Evolutionary conservation across 805 yeast species (phyloP), one percentile per base, ranked within the genome.

Genomic region (Teunomyces pallodes): DNA sequence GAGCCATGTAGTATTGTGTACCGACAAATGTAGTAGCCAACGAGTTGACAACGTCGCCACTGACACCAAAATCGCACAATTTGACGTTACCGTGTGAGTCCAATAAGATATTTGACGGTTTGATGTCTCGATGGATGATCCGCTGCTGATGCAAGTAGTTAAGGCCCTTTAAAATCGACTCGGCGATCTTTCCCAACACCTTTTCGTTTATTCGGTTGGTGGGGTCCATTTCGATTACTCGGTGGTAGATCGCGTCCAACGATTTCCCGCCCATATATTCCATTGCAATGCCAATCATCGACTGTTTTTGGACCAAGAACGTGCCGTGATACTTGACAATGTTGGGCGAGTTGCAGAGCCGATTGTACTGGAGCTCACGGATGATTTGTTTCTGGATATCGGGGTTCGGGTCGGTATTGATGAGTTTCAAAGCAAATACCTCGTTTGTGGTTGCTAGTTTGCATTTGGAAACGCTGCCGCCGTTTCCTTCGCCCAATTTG

Each of bases 1-100:
- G 99, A 0, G 99, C 98, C 99, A 94, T 94, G 66, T 94, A 94
- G 64, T 89, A 92, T 9, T 96, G 91, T 0, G 99, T 94, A 2
- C 99, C 99, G 0, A 97, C 94, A 62, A 91, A 94, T 0, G 99
- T 94, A 1, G 96, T 89, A 1, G 98, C 98, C 42, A 94, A 73
- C 0, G 97, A 90, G 65, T 94, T 87, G 29, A 92, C 96, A 14
- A 94, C 96, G 61, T 90, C 97, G 9, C 99, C 99, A 61, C 96
- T 86, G 26, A 94, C 99, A 16, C 99, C 99, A 71, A 94, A 94
- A 69, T 94, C 99, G 69, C 98, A 92, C 45, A 94, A 72, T 64
- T 94, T 94, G 45, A 92, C 91, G 60, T 87, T 84, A 2, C 99
- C 99, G 14, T 72, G 56, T 3, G 69, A 63, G 61, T 88, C 91